These are phyloP conservation scores for Hypoxylon sp. DNA, from an alignment of 2,329 filamentous ascomycete species.

Conservation along the genomic window DNA sequence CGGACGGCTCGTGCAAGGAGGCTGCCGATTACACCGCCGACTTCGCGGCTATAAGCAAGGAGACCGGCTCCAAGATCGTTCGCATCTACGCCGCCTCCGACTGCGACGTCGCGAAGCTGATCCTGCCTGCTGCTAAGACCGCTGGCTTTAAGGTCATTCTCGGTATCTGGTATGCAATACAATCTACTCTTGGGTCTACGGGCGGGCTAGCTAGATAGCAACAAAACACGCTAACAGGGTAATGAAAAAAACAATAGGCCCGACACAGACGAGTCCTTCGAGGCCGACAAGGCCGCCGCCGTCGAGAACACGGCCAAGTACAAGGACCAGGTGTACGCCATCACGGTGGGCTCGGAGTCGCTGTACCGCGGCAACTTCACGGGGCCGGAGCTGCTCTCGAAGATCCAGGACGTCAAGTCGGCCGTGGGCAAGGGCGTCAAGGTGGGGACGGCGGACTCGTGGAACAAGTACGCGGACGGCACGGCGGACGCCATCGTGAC, in stretches of 20 bases:
- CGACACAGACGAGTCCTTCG: constrained; percentile 73
- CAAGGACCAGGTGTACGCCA: constrained; percentile 73
- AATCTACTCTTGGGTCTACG: not conserved
- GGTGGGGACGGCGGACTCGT: constrained; percentile 78
- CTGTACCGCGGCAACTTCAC: constrained; percentile 79
- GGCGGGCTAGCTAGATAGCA: not conserved
- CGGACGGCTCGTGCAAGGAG: constrained; percentile 73
- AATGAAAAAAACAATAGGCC: constrained; percentile 38
- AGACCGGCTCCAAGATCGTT: constrained; percentile 68
- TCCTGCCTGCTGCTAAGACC: constrained; percentile 75
- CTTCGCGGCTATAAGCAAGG: constrained; percentile 71
- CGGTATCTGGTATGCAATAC: constrained; percentile 69
- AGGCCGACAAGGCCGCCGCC: constrained; percentile 69
- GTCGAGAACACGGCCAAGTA: constrained; percentile 61
- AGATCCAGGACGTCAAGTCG: constrained; percentile 73
- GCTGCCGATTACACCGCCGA: constrained; percentile 74
- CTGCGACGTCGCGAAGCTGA: constrained; percentile 74
- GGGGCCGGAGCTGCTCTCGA: constrained; percentile 69
- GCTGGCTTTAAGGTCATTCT: constrained; percentile 78
- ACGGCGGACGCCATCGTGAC: constrained; percentile 75
- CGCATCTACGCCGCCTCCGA: constrained; percentile 77
- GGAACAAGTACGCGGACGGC: constrained; percentile 80
- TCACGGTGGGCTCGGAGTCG: constrained; percentile 79
- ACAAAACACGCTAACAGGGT: constrained; percentile 1
- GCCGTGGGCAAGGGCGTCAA: constrained; percentile 67